Conservation (phyloP, 2,329 filamentous ascomycete species). For the Ascochyta clinopodiicola region DNA sequence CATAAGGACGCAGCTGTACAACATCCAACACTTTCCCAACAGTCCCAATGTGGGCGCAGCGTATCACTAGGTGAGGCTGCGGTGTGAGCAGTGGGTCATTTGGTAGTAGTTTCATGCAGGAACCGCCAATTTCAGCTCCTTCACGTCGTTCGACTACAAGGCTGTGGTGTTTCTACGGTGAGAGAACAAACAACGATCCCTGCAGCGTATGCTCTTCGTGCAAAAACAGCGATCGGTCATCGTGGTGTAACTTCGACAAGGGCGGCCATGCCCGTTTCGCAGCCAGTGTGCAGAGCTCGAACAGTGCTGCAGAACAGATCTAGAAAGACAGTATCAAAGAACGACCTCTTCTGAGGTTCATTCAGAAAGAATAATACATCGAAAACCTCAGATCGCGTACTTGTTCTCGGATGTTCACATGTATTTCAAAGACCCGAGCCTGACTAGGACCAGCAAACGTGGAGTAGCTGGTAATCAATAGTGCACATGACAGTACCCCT, state of each 20-base stretch:
- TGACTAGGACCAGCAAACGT: not conserved
- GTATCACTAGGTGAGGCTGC: slow-evolving; percentile 2
- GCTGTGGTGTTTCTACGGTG: not conserved
- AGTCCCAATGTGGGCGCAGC: not conserved
- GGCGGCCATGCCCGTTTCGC: not conserved
- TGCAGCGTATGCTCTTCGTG: slow-evolving; percentile 7
- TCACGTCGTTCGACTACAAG: slow-evolving; percentile 2
- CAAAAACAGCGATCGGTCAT: not conserved
- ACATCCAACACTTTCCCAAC: not conserved
- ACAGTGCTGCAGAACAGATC: not conserved
- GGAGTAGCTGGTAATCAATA: not conserved
- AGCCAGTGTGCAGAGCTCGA: not conserved
- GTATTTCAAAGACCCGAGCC: not conserved
- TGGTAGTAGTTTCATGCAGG: not conserved
- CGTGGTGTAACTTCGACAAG: not conserved
- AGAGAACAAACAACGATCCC: slow-evolving; percentile 10
- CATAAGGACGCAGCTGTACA: not conserved
- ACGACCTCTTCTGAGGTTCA: not conserved
- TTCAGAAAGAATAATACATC: not conserved
- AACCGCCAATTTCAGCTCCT: slow-evolving; percentile 1
- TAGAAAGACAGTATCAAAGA: not conserved
- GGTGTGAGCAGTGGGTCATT: slow-evolving; percentile 9
- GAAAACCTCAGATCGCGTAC: not conserved
- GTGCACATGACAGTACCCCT: not conserved
- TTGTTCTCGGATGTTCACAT: not conserved